Conservation (phyloP, 2,329 filamentous ascomycete species). For the Dothistroma septosporum region DNA sequence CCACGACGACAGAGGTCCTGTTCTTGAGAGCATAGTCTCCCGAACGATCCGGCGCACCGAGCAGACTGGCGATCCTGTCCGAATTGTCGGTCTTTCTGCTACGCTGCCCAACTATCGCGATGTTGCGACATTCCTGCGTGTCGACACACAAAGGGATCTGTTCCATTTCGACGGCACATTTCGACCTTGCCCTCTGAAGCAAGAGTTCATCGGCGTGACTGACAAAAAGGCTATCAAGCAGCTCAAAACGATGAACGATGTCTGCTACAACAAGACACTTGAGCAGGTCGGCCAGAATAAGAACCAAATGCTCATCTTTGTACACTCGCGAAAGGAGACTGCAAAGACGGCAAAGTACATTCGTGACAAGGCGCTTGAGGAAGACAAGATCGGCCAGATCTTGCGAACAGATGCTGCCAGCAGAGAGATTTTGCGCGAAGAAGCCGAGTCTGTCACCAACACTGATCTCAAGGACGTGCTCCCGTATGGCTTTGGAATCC, state of each 20-base stretch:
- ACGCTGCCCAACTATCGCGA: slow-evolving; percentile 95
- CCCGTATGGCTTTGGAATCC: slow-evolving; percentile 95
- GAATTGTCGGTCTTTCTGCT: slow-evolving; percentile 86
- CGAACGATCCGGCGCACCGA: slow-evolving; percentile 89
- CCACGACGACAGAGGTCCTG: slow-evolving; percentile 94
- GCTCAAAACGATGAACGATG: slow-evolving; percentile 98
- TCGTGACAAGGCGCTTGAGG: slow-evolving; percentile 91
- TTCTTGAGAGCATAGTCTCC: slow-evolving; percentile 93
- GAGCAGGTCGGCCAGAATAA: slow-evolving; percentile 90
- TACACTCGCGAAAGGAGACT: slow-evolving; percentile 96
- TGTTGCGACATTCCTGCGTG: slow-evolving; percentile 90
- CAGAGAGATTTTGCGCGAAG: slow-evolving; percentile 80
- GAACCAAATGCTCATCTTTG: slow-evolving; percentile 98
- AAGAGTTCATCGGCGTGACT: slow-evolving; percentile 95
- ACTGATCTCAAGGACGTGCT: slow-evolving; percentile 87
- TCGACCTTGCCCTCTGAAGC: slow-evolving; percentile 86
- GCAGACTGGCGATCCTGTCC: slow-evolving; percentile 88
- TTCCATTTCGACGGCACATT: slow-evolving; percentile 97
- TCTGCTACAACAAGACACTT: slow-evolving; percentile 94
- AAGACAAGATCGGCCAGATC: slow-evolving; percentile 95
- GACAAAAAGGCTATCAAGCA: slow-evolving; percentile 99
- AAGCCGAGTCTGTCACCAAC: slow-evolving; percentile 77
- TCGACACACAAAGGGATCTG: slow-evolving; percentile 76
- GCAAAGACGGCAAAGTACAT: slow-evolving; percentile 96
- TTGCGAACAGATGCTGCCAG: slow-evolving; percentile 88